These are phyloP conservation scores for Sarocladiaceae sp. DNA, from an alignment of 2,329 filamentous ascomycete species.

Conservation along the genomic window DNA sequence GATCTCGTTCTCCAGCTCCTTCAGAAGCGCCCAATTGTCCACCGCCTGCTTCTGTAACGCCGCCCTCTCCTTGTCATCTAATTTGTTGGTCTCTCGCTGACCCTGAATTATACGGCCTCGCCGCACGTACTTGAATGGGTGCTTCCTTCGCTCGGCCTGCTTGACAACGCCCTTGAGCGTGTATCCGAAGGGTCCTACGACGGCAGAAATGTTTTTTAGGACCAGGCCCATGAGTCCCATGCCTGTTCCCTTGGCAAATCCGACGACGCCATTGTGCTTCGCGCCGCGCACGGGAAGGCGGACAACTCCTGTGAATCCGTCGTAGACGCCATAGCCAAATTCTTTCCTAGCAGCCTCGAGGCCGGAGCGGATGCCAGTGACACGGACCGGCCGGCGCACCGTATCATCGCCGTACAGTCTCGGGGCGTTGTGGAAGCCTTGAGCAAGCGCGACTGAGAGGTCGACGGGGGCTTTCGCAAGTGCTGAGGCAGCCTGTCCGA, in stretches of 20 bases:
- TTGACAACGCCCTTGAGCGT: slow-evolving; percentile 59
- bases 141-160: slow-evolving; percentile 46
- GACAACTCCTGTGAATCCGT: slow-evolving; percentile 58
- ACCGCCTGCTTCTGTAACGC: slow-evolving; percentile 19
- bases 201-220: slow-evolving; percentile 57
- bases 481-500: slow-evolving; percentile 43
- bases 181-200: slow-evolving; percentile 55
- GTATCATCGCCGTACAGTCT: slow-evolving; percentile 65
- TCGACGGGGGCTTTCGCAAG: slow-evolving; percentile 54
- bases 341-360: slow-evolving; percentile 54
- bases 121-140: slow-evolving; percentile 47
- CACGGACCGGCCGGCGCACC: slow-evolving; percentile 54
- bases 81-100: slow-evolving; percentile 33
- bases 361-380: slow-evolving; percentile 61
- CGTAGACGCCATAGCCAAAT: slow-evolving; percentile 57
- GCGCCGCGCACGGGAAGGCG: slow-evolving; percentile 53
- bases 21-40: slow-evolving; percentile 26
- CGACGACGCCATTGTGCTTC: slow-evolving; percentile 40
- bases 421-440: slow-evolving; percentile 66
- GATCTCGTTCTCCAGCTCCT: slow-evolving; percentile 23
- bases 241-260: slow-evolving; percentile 48
- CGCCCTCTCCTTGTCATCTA: slow-evolving; percentile 28
- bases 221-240: slow-evolving; percentile 59
- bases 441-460: slow-evolving; percentile 53
- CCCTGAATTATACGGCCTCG: slow-evolving; percentile 54